These are phyloP conservation scores for Schizochytrium sp. DNA, from an alignment of 108 stramenopile genomes.

Conservation along the genomic window DNA sequence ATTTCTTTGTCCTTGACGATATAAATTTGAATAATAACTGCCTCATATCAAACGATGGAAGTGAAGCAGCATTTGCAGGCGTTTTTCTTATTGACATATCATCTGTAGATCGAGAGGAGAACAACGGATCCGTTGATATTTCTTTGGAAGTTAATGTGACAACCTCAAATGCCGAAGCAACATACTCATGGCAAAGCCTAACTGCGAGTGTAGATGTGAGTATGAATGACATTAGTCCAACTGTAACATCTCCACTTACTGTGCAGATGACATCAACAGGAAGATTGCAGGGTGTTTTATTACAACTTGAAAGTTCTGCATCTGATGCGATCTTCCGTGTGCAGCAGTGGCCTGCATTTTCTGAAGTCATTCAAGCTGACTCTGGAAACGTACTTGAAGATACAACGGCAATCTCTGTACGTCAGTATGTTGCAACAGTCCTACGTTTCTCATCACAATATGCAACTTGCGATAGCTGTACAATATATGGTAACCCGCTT, in stretches of 20 bases:
- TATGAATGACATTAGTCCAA: neutral
- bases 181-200: neutral
- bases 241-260: neutral
- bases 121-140: neutral
- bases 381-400: neutral
- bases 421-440: neutral
- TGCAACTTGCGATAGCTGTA: slow-evolving; percentile 2
- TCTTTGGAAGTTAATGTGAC: neutral
- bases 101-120: too few species aligned
- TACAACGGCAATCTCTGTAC: neutral
- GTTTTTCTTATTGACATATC: too few species aligned
- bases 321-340: neutral
- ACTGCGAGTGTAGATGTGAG: neutral
- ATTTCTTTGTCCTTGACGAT: too few species aligned
- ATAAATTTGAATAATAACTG: too few species aligned
- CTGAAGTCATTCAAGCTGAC: neutral
- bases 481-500: neutral
- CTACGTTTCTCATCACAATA: slow-evolving; percentile 29
- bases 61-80: too few species aligned
- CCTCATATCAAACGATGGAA: too few species aligned
- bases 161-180: neutral
- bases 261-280: neutral
- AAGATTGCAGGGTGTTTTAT: neutral
- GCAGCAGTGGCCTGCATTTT: slow-evolving; percentile 2
- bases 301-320: neutral